Percentiles rank a stretch among this genome's conserved stretches.
Conservation (phyloP, 2,329 filamentous ascomycete species). For the Zymoseptoria pseudotritici region DNA sequence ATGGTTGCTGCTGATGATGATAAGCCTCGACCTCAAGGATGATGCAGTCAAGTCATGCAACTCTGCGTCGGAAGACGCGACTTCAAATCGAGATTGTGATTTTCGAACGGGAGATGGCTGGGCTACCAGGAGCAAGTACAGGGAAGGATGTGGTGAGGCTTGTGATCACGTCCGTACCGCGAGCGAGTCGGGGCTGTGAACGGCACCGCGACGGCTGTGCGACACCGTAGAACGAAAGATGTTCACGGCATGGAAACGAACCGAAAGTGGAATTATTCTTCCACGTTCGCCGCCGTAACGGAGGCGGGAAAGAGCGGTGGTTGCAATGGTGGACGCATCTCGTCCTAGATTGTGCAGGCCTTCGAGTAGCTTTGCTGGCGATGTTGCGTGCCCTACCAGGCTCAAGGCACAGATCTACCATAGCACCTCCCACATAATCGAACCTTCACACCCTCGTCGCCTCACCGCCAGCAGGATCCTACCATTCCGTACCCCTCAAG, state of each 20-base stretch:
- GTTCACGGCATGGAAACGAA: not conserved
- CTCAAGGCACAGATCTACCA: no score
- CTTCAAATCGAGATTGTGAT: not conserved
- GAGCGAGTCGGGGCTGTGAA: not conserved
- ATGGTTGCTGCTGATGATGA: not conserved
- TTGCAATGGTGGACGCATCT: not conserved
- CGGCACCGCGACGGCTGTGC: not conserved
- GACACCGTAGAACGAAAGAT: not conserved
- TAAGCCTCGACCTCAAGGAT: not conserved
- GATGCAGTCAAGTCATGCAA: not conserved
- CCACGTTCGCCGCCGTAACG: not conserved
- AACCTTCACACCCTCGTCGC: not conserved
- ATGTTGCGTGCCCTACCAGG: no score
- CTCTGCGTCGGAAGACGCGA: not conserved
- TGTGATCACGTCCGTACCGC: not conserved
- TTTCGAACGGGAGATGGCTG: not conserved
- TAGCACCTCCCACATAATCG: not conserved
- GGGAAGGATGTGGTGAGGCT: not conserved
- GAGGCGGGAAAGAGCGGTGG: not conserved
- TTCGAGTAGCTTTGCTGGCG: no score
- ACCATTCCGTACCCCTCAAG: not conserved
- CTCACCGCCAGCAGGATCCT: not conserved
- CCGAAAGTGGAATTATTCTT: not conserved
- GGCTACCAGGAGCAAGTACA: not conserved
- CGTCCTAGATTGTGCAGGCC: not conserved